Percentiles rank a stretch among this genome's conserved stretches.
Evolutionary conservation across 352 stramenopile genomes (phyloP).

Genomic region (Pythium insidiosum): DNA sequence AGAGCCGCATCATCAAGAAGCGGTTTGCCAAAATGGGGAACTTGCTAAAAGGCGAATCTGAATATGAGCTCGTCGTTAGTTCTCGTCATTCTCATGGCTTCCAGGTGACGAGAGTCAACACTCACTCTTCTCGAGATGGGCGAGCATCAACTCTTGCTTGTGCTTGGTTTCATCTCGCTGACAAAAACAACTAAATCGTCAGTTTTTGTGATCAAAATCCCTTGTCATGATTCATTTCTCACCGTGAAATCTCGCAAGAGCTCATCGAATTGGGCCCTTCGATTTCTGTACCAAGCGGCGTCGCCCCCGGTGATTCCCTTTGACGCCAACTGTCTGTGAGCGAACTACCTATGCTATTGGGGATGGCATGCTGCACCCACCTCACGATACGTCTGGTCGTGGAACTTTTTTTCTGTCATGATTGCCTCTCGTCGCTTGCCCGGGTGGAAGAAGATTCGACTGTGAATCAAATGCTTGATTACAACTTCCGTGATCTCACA

Average conservation of each 20-base stretch:
- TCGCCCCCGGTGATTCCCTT: constrained; percentile 31
- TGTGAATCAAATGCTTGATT: constrained; percentile 2
- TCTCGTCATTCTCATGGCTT: no score
- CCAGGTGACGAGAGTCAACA: not conserved
- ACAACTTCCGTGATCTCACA: not conserved
- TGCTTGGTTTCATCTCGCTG: constrained; percentile 65
- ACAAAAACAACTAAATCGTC: no score
- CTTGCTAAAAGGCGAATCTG: constrained; percentile 63
- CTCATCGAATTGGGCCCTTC: constrained; percentile 35
- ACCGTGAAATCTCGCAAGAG: constrained; percentile 56
- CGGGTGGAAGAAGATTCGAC: constrained; percentile 52
- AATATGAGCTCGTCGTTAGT: no score
- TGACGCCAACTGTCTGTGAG: no score
- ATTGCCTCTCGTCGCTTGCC: constrained; percentile 53
- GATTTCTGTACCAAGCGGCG: constrained; percentile 35
- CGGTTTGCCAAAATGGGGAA: constrained; percentile 65
- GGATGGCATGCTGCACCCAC: constrained; percentile 7
- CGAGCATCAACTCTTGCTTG: constrained; percentile 72
- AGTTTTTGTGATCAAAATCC: no score
- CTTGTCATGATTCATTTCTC: no score
- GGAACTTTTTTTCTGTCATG: constrained; percentile 61
- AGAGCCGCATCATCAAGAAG: constrained; percentile 52
- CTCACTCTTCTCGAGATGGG: constrained; percentile 58
- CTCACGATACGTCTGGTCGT: constrained; percentile 52
- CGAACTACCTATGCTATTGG: no score